phyloP scores from a whole-genome alignment of 2,329 filamentous ascomycete genomes.

The Grosmannia clavigera region DNA sequence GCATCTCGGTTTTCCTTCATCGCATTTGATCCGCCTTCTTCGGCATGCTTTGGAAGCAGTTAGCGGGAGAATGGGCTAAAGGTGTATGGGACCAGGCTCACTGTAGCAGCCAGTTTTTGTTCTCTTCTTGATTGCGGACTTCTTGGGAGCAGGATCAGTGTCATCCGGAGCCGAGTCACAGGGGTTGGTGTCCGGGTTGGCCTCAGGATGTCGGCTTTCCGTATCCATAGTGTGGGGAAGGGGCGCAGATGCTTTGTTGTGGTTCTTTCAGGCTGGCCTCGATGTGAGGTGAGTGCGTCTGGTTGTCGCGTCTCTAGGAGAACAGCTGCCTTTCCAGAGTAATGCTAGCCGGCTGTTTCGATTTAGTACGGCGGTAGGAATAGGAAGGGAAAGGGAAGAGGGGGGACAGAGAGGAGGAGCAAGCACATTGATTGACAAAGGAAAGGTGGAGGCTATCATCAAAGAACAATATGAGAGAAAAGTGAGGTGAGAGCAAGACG shows the following conservation, averaged over 20 bases:
- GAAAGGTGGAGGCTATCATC: background rate
- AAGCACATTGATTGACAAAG: background rate
- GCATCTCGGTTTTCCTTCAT: slow-evolving; percentile 74
- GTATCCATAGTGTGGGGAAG: background rate
- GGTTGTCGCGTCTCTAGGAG: background rate
- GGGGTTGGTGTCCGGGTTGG: background rate
- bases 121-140: background rate
- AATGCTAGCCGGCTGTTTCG: background rate
- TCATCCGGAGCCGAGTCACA: background rate
- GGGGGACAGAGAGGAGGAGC: background rate
- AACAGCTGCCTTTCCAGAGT: background rate
- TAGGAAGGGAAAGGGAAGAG: background rate
- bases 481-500: background rate
- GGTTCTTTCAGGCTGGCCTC: background rate
- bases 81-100: background rate
- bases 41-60: slow-evolving; percentile 55
- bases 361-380: background rate
- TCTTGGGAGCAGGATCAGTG: background rate
- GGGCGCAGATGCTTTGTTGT: background rate
- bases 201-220: background rate
- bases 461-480: background rate
- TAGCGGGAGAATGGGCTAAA: slow-evolving; percentile 3
- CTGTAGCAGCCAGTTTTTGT: slow-evolving; percentile 2
- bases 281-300: background rate
- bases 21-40: slow-evolving; percentile 92